A percentile compares a stretch with the other conserved stretches of the same genome.
Evolutionary conservation across 495 filamentous ascomycete genomes (phyloP).

Genomic region (Letharia columbiana): DNA sequence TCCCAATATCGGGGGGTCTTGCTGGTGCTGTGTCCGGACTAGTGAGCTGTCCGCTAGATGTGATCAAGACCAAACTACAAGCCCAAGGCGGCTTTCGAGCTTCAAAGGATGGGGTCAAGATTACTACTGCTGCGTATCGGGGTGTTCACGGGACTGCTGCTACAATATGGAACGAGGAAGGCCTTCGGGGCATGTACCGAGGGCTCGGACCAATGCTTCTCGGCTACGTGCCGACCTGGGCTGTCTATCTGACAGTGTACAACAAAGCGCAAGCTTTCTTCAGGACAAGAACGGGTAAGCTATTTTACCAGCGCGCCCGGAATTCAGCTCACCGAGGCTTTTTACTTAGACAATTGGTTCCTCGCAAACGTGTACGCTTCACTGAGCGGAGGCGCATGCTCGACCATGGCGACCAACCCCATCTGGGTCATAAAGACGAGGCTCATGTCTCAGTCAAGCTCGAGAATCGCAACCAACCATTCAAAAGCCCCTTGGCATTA

Average conservation of each 20-base stretch:
- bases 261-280: constrained; percentile 73
- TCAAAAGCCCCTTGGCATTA: constrained; percentile 80
- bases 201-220: constrained; percentile 88
- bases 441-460: constrained; percentile 79
- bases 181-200: constrained; percentile 83
- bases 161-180: constrained; percentile 79
- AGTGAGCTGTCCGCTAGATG: constrained; percentile 94
- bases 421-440: constrained; percentile 99
- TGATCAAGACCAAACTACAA: constrained; percentile 98
- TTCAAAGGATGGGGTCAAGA: constrained; percentile 37
- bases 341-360: constrained; percentile 47
- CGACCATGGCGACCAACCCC: constrained; percentile 92
- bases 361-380: constrained; percentile 64
- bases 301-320: background rate
- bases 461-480: constrained; percentile 42
- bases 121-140: constrained; percentile 55
- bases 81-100: constrained; percentile 74
- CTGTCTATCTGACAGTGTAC: constrained; percentile 94
- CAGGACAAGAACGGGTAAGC: constrained; percentile 56
- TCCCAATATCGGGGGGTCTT: constrained; percentile 70
- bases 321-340: constrained; percentile 3
- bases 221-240: constrained; percentile 96
- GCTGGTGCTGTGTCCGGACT: constrained; percentile 88
- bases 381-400: constrained; percentile 81
- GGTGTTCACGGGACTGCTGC: constrained; percentile 80